These are phyloP conservation scores for Ilyonectria destructans DNA, from an alignment of 2,329 filamentous ascomycete species.

Conservation along the genomic window DNA sequence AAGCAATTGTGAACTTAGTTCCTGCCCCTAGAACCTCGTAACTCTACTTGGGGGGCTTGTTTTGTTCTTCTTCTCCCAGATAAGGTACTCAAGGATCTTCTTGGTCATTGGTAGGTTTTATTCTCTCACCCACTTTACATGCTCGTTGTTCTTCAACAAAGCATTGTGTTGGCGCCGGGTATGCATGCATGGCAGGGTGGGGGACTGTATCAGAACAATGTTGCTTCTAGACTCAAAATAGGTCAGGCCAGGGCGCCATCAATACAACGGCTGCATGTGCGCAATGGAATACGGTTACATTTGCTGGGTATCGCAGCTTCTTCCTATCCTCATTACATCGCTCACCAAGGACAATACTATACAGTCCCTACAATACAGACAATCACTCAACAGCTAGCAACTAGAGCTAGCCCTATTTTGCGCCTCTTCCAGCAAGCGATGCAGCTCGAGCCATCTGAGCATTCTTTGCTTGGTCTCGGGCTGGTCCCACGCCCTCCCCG, in stretches of 20 bases:
- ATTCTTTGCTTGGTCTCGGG: slow-evolving; percentile 66
- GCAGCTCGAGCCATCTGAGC: slow-evolving; percentile 69
- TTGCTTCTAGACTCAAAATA: slow-evolving; percentile 32
- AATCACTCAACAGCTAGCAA: background rate
- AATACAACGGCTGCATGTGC: slow-evolving; percentile 32
- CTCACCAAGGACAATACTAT: slow-evolving; percentile 4
- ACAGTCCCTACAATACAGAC: background rate
- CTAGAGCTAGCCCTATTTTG: slow-evolving; percentile 57
- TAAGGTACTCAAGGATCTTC: too few species aligned
- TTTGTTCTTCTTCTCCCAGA: slow-evolving; percentile 1
- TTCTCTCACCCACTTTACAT: background rate
- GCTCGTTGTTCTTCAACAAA: background rate
- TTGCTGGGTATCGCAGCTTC: slow-evolving; percentile 41
- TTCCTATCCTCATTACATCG: slow-evolving; percentile 35
- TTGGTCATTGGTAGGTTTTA: background rate
- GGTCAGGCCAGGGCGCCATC: slow-evolving; percentile 33
- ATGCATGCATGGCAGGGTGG: slow-evolving; percentile 34
- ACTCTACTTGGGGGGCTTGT: background rate
- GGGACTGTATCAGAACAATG: slow-evolving; percentile 36
- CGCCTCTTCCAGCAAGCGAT: slow-evolving; percentile 71
- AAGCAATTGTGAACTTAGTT: background rate
- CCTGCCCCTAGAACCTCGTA: background rate
- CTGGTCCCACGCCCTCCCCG: slow-evolving; percentile 72
- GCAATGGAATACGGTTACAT: slow-evolving; percentile 33
- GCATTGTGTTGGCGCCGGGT: slow-evolving; percentile 2